Base-by-base conservation (phyloP, 441 rosid species). In the Iberis amara region DNA sequence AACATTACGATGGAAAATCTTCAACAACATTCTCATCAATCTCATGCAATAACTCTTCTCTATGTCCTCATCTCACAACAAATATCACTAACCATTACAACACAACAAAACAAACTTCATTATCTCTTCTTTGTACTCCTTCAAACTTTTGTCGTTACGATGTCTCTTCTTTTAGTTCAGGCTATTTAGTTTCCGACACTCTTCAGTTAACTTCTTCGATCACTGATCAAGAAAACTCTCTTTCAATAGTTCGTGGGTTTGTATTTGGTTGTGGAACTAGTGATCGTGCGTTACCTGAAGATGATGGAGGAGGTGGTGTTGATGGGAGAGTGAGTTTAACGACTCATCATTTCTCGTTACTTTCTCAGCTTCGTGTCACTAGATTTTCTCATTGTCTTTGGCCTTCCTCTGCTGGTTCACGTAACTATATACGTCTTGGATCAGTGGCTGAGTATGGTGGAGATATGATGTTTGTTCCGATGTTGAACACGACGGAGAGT, bases 331-430 rank as follows among this genome's bases (percentile, higher is more conserved):
- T 59, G 28, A 66, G 71, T 60, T 32, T 66, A 6, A 66, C 66
- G 5, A 60, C 57, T 27, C 65, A 66, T 27, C 61, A 35, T 58
- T 54, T 59, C 52, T 60, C 71, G 0, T 37, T 66, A 3, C 56
- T 66, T 6, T 60, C 71, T 27, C 66, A 60, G 42, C 66, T 66
- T 15, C 51, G 62, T 1, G 31, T 66, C 35, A 54, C 52, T 0
- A 60, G 57, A 48, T 60, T 60, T 36, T 66, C 71, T 0, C 71
- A 66, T 3, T 66, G 71, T 54, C 21, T 66, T n/a, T 66, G 71
- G 71, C 55, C 61, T 42, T 54, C 62, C 37, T 35, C 61, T 0
- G 46, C 61, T 6, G 71, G 65, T 4, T 53, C 62, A 3, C 61
- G 57, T 39, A 66, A 66, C 47, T 66, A 53, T 14, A 46, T 66